A percentile compares a stretch with the other conserved stretches of the same genome.
These are phyloP conservation scores for Saitozyma sp. DNA, from an alignment of 768 basidiomycete species.

Conservation along the genomic window DNA sequence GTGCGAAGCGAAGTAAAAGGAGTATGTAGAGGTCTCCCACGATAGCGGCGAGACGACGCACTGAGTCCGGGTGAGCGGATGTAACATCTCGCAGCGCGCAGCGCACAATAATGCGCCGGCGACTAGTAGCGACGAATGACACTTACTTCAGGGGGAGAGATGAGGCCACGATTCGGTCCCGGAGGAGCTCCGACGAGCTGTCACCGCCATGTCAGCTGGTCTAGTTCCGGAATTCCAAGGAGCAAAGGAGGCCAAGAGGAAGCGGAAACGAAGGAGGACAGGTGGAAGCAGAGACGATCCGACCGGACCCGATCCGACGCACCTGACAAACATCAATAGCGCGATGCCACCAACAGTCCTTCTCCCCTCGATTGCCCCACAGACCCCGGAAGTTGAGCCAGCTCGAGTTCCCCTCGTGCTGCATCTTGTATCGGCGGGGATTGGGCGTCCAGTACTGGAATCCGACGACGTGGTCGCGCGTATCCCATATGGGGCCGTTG, in stretches of 20 bases:
- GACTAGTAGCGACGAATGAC: neutral
- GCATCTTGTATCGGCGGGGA: slow-evolving; percentile 8
- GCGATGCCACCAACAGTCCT: slow-evolving; percentile 41
- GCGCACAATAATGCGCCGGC: neutral
- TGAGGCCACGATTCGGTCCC: slow-evolving; percentile 41
- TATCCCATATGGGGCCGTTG: slow-evolving; percentile 43
- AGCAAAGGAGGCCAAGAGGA: too few species aligned
- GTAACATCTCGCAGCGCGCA: too few species aligned
- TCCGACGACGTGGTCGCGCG: slow-evolving; percentile 28
- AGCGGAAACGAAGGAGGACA: too few species aligned
- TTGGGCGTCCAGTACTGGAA: slow-evolving; percentile 37
- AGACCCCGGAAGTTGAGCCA: slow-evolving; percentile 44
- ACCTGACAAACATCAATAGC: slow-evolving; percentile 38
- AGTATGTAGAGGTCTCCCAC: slow-evolving; percentile 16
- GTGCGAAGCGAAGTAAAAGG: slow-evolving; percentile 24
- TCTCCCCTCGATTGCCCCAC: slow-evolving; percentile 44
- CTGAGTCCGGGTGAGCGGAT: slow-evolving; percentile 5
- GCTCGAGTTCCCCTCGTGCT: slow-evolving; percentile 13
- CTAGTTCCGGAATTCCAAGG: too few species aligned
- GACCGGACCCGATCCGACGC: neutral
- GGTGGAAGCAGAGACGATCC: neutral
- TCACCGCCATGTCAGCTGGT: too few species aligned
- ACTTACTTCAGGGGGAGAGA: slow-evolving; percentile 32
- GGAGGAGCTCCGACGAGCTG: slow-evolving; percentile 36
- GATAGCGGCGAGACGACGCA: slow-evolving; percentile 36